Conservation (phyloP, 768 basidiomycete species). For the Daedaleopsis sinensis region DNA sequence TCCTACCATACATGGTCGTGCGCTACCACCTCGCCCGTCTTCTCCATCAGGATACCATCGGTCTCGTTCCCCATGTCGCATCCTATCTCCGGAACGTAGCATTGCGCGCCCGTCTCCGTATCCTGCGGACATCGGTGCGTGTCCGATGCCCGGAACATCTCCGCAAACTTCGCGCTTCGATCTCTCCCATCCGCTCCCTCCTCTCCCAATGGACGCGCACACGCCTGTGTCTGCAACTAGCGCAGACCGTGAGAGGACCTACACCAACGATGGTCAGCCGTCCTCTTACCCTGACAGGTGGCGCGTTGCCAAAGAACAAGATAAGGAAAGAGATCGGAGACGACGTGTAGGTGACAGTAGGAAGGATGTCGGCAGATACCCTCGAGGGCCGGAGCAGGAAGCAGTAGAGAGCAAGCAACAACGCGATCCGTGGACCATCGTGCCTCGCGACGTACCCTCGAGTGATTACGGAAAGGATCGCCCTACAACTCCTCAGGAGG, state of each 20-base stretch:
- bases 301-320: conserved; percentile 1
- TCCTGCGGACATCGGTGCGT: conserved; percentile 5
- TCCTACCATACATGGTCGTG: conserved; percentile 43
- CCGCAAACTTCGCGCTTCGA: conserved; percentile 19
- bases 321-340: conserved; percentile 14
- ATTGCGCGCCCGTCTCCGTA: not conserved
- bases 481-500: conserved; percentile 26
- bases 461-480: conserved; percentile 27
- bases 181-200: not conserved
- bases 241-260: conserved; percentile 12
- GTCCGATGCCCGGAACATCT: conserved; percentile 7
- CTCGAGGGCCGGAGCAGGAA: not conserved
- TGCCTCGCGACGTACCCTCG: conserved; percentile 22
- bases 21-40: conserved; percentile 35
- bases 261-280: conserved; percentile 13
- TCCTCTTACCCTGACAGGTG: conserved; percentile 3
- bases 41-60: conserved; percentile 38
- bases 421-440: conserved; percentile 22
- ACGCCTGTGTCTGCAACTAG: not conserved
- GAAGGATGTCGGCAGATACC: conserved; percentile 1
- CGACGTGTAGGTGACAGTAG: conserved; percentile 1
- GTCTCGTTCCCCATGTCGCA: conserved; percentile 20
- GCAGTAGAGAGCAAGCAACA: conserved; percentile 1
- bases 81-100: conserved; percentile 19
- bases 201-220: not conserved